Evolutionary conservation across 2,329 filamentous ascomycete genomes (phyloP).

Genomic region (Endocalyx cinctus): DNA sequence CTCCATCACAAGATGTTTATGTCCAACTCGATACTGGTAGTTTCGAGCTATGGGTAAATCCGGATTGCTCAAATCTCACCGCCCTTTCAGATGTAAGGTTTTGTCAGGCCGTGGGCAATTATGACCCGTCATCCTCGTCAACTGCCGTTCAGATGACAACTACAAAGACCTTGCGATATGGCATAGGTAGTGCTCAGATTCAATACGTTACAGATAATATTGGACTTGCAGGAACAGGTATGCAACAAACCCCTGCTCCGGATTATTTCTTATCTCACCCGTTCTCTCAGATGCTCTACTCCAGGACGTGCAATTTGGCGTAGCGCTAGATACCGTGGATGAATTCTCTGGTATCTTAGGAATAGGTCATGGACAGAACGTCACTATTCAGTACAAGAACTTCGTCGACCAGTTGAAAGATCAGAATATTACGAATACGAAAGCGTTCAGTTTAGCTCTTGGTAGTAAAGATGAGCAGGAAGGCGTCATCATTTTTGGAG

Average conservation of each 20-base stretch:
- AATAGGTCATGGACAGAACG: slow-evolving; percentile 60
- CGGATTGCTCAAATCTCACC: slow-evolving; percentile 46
- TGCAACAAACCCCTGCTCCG: slow-evolving; percentile 2
- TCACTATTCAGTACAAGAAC: slow-evolving; percentile 44
- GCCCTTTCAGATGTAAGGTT: slow-evolving; percentile 35
- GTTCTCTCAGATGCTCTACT: slow-evolving; percentile 32
- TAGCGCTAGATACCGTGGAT: slow-evolving; percentile 48
- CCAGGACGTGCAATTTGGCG: slow-evolving; percentile 57
- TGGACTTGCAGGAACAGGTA: slow-evolving; percentile 34
- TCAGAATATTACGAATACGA: slow-evolving; percentile 52
- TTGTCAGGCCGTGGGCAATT: slow-evolving; percentile 41
- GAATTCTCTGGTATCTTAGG: slow-evolving; percentile 63
- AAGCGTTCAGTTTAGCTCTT: slow-evolving; percentile 62
- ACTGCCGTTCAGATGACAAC: slow-evolving; percentile 28
- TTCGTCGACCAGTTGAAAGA: slow-evolving; percentile 46
- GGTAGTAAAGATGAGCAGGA: slow-evolving; percentile 56
- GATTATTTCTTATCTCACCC: slow-evolving; percentile 5
- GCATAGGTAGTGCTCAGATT: slow-evolving; percentile 47
- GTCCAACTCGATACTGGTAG: slow-evolving; percentile 57
- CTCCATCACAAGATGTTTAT: slow-evolving; percentile 47
- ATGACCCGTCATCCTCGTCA: slow-evolving; percentile 37
- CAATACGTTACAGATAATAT: slow-evolving; percentile 46
- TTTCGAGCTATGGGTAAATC: slow-evolving; percentile 61
- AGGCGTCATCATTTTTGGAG: slow-evolving; percentile 65
- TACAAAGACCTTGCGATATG: slow-evolving; percentile 42